Evolutionary conservation across 768 basidiomycete species (phyloP).

Genomic region (Kwoniella sp.): DNA sequence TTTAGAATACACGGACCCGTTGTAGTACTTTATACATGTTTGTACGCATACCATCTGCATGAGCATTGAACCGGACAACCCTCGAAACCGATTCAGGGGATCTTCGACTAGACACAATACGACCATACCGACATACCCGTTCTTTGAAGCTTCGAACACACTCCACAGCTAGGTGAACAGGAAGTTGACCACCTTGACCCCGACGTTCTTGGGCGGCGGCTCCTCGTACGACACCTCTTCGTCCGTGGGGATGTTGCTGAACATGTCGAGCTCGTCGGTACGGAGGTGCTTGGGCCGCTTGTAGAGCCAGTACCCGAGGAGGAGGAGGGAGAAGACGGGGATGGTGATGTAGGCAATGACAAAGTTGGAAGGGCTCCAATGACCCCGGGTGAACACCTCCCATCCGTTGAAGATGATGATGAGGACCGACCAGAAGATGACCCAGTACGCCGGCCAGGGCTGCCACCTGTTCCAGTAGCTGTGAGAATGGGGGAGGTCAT

Average conservation of each 20-base stretch:
- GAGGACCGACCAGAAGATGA: slow-evolving; percentile 28
- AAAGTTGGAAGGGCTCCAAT: slow-evolving; percentile 24
- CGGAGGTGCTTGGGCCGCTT: slow-evolving; percentile 10
- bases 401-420: slow-evolving; percentile 40
- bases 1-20: too few species aligned
- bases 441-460: slow-evolving; percentile 31
- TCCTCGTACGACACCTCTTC: slow-evolving; percentile 26
- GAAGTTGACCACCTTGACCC: slow-evolving; percentile 18
- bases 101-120: too few species aligned
- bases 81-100: too few species aligned
- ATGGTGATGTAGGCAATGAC: slow-evolving; percentile 34
- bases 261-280: slow-evolving; percentile 23
- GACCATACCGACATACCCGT: too few species aligned
- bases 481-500: neutral
- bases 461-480: slow-evolving; percentile 21
- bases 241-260: slow-evolving; percentile 26
- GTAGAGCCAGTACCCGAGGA: slow-evolving; percentile 16
- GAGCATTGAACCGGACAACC: too few species aligned
- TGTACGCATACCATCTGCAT: too few species aligned
- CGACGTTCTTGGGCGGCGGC: slow-evolving; percentile 22
- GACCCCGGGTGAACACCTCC: slow-evolving; percentile 36
- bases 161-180: slow-evolving; percentile 18
- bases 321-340: slow-evolving; percentile 16
- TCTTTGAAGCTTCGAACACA: neutral
- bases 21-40: too few species aligned